These are phyloP conservation scores for Diaporthe australafricana DNA, from an alignment of 2,329 filamentous ascomycete species.

Conservation along the genomic window DNA sequence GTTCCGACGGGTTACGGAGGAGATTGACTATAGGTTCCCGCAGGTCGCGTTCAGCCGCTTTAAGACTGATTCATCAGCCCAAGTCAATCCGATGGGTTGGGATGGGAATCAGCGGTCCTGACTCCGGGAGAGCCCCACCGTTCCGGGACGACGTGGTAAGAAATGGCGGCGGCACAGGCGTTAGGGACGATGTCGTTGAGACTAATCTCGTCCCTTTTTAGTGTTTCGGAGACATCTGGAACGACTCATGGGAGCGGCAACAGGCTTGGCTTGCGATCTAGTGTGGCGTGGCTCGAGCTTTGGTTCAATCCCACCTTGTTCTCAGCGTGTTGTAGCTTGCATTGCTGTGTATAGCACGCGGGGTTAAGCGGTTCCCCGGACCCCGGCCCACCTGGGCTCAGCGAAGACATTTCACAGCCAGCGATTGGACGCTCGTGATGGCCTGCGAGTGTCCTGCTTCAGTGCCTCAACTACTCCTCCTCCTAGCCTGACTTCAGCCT, in stretches of 20 bases:
- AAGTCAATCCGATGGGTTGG: neutral
- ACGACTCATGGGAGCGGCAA: constrained; percentile 1
- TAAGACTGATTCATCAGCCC: neutral
- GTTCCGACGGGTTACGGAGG: neutral
- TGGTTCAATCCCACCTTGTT: neutral
- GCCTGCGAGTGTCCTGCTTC: constrained; percentile 4
- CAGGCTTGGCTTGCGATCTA: constrained; percentile 6
- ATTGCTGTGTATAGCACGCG: neutral
- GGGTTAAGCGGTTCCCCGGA: neutral
- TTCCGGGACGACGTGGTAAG: constrained; percentile 8
- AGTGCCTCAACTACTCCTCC: neutral
- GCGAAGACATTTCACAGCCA: constrained; percentile 16
- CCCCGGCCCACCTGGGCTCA: constrained; percentile 2
- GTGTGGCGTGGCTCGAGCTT: neutral
- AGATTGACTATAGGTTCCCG: no score
- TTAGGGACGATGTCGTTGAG: neutral
- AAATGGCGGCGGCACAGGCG: neutral
- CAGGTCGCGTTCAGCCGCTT: neutral
- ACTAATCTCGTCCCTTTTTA: neutral
- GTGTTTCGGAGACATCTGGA: constrained; percentile 10
- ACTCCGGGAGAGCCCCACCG: constrained; percentile 11
- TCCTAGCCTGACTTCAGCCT: neutral
- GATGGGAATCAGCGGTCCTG: neutral
- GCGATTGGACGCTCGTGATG: neutral
- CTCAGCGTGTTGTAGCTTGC: neutral